Conservation (phyloP, 2,329 filamentous ascomycete genomes). For the Trichoderma koningiopsis region DNA sequence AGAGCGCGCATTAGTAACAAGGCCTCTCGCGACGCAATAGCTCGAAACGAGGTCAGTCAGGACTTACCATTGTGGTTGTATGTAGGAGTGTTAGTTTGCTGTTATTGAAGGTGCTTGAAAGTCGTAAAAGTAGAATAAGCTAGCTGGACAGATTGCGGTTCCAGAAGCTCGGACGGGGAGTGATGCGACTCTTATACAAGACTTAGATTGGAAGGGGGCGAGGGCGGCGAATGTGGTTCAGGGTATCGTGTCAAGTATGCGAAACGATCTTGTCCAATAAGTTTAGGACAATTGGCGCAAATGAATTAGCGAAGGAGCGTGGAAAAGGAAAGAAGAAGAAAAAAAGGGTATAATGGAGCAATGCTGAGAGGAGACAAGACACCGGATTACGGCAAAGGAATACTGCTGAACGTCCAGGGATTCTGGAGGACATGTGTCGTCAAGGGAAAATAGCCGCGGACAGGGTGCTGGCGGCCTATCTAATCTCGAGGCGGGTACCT, state of each 20-base stretch:
- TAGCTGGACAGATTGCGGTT: neutral
- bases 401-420: slow-evolving; percentile 25
- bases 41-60: neutral
- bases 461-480: slow-evolving; percentile 1
- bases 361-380: neutral
- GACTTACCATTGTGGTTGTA: slow-evolving; percentile 16
- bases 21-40: neutral
- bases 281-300: slow-evolving; percentile 32
- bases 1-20: neutral
- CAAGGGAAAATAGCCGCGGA: slow-evolving; percentile 22
- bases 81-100: neutral
- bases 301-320: slow-evolving; percentile 1
- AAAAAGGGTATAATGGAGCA: neutral
- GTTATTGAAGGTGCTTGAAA: neutral
- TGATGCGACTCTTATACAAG: slow-evolving; percentile 11
- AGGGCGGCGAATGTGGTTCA: neutral
- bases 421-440: slow-evolving; percentile 38
- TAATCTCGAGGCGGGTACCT: slow-evolving; percentile 5
- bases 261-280: neutral
- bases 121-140: neutral
- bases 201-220: neutral
- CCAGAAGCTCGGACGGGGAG: neutral
- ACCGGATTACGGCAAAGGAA: neutral
- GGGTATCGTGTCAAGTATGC: slow-evolving; percentile 11
- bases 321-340: neutral